Percentiles rank a stretch among this genome's conserved stretches.
These are phyloP conservation scores for Vigna reflexopilosa DNA, from an alignment of 306 rosid genomes.

Conservation along the genomic window DNA sequence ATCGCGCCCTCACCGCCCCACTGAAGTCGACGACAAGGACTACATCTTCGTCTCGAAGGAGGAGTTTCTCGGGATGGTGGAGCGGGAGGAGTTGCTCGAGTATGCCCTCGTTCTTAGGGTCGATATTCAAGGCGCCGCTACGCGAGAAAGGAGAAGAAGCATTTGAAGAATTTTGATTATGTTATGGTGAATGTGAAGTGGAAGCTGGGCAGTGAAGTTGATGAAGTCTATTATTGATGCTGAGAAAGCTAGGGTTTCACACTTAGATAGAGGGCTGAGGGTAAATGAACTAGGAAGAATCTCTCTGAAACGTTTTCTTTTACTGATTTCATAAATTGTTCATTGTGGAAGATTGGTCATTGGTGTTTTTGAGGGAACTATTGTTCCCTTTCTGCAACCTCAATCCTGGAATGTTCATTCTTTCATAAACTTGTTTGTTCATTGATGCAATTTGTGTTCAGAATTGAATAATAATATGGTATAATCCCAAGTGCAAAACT, in stretches of 20 bases:
- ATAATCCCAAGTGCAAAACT: too few relatives aligned
- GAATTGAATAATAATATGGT: too few relatives aligned
- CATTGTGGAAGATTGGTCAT: not conserved
- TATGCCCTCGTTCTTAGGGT: conserved; percentile 85
- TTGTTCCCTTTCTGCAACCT: not conserved
- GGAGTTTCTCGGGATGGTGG: conserved; percentile 69
- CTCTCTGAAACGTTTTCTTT: not conserved
- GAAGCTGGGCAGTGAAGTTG: conserved; percentile 79
- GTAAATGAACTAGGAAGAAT: not conserved
- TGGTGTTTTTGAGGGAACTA: not conserved
- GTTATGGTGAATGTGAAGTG: conserved; percentile 87
- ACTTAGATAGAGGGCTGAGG: not conserved
- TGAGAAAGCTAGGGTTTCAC: conserved; percentile 86
- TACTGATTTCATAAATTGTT: not conserved
- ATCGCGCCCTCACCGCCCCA: conserved; percentile 63
- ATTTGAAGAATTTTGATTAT: conserved; percentile 73
- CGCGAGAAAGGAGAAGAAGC: conserved; percentile 90
- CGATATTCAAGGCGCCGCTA: conserved; percentile 90
- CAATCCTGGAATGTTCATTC: not conserved
- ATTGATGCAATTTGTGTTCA: too few relatives aligned
- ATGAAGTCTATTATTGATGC: conserved; percentile 80
- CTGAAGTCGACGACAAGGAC: conserved; percentile 76
- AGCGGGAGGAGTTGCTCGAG: conserved; percentile 72
- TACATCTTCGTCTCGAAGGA: conserved; percentile 76
- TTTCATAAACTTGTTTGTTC: not conserved